These are phyloP conservation scores for Pseudodiploospora longispora DNA, from an alignment of 2,329 filamentous ascomycete species.

Conservation along the genomic window DNA sequence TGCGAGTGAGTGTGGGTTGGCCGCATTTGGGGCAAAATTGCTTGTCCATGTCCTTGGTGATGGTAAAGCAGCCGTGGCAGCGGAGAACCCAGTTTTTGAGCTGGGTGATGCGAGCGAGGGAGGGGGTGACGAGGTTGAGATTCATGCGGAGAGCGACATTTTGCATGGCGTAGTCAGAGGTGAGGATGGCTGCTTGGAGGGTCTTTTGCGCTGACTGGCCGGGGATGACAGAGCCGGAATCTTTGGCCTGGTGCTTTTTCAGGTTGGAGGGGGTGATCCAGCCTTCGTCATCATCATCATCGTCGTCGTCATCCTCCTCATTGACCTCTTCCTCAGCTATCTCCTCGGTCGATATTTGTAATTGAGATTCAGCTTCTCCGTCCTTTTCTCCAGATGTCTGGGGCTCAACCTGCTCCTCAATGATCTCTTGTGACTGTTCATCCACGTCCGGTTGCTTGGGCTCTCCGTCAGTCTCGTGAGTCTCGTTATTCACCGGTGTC, in stretches of 20 bases:
- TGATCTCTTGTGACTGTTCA: no score
- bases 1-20: constrained; percentile 75
- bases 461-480: no score
- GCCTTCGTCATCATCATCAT: constrained; percentile 52
- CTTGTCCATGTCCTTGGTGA: constrained; percentile 73
- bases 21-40: constrained; percentile 94
- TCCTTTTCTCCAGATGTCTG: background rate
- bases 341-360: constrained; percentile 2
- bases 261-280: constrained; percentile 97
- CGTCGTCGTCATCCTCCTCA: constrained; percentile 30
- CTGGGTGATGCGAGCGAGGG: constrained; percentile 70
- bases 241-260: constrained; percentile 69
- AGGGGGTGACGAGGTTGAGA: constrained; percentile 75
- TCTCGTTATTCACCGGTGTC: background rate
- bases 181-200: constrained; percentile 85
- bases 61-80: constrained; percentile 87
- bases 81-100: constrained; percentile 85
- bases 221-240: constrained; percentile 39
- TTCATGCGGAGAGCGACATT: constrained; percentile 94
- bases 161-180: constrained; percentile 95
- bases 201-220: constrained; percentile 47
- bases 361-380: background rate
- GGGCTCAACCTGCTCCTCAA: background rate
- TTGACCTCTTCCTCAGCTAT: background rate
- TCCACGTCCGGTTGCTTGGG: no score